Evolutionary conservation across 1,139 yeast species (phyloP), one percentile per base, ranked within the genome.

Genomic region (Taphrina confusa): DNA sequence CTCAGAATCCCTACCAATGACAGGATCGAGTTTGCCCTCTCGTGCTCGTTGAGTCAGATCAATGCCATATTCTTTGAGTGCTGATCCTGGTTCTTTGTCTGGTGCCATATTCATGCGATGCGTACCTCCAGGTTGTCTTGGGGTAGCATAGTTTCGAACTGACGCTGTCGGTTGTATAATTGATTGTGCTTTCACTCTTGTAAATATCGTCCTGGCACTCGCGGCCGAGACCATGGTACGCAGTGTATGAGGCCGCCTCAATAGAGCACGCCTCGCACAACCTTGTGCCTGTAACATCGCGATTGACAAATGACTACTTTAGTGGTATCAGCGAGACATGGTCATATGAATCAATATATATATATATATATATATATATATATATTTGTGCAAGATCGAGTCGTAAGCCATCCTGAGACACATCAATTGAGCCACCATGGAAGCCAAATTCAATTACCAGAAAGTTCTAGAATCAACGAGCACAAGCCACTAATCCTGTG

Each of bases 1-100:
- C 70, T 92, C 98, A 66, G 90, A 96, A 69, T 92, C 97, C 65
- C 98, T 78, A 1, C 98, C 98, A 69, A 92, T 92, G 28, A 92
- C 97, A 0, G 98, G 97, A 70, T 92, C 98, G 40, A 92, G 77
- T 69, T 90, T 90, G 47, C 98, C 97, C 64, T 87, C 88, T 66
- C 80, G 79, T 1, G 98, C 98, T 65, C 91, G 72, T 64, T 84
- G 83, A 1, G 97, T 92, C 65, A 92, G 75, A 71, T 92, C 92
- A 0, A 87, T 81, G n/a, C 97, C 97, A 69, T 75, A 89, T 68
- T 85, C 84, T 68, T 90, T 91, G 64, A 92, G 75, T 0, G 97
- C 95, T 9, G 54, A 57, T 6, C 63, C 63, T 0, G 95, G 87
- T 63, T 85, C 77, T 50, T 57, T 62, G 47, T 46, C 63, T 14